phyloP scores from a whole-genome alignment of 2,329 filamentous ascomycete genomes.

The Alternaria gansuensis region DNA sequence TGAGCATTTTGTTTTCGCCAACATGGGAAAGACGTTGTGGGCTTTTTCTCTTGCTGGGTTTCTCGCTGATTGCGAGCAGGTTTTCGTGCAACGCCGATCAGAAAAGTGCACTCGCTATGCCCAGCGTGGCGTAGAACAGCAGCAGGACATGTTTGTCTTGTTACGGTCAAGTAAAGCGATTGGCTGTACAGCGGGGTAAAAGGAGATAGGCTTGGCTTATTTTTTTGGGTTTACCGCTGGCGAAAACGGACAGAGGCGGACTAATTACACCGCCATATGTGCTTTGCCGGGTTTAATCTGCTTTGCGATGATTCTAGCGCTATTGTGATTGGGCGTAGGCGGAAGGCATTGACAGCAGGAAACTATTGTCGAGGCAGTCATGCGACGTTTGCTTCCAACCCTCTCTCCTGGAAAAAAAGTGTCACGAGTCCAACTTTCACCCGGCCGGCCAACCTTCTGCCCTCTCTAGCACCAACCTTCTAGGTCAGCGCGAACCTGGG shows the following conservation, averaged over 20 bases:
- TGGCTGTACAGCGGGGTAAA: conserved; percentile 9
- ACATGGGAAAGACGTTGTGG: conserved; percentile 3
- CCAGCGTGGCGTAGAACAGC: conserved; percentile 6
- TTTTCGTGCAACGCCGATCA: conserved; percentile 5
- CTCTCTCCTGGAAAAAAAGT: background rate
- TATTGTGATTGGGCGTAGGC: conserved; percentile 9
- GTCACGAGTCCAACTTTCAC: conserved; percentile 11
- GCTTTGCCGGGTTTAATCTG: conserved; percentile 14
- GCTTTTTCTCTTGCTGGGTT: background rate
- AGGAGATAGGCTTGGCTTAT: conserved; percentile 7
- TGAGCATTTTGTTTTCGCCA: background rate
- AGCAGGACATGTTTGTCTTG: conserved; percentile 7
- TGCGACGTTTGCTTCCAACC: conserved; percentile 10
- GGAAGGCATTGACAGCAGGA: conserved; percentile 6
- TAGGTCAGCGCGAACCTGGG: background rate
- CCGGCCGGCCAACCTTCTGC: background rate
- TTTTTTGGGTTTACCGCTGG: background rate
- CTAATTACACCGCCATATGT: conserved; percentile 19
- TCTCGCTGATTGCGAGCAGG: background rate
- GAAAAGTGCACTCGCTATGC: background rate
- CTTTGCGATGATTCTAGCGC: background rate
- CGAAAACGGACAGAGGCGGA: conserved; percentile 1
- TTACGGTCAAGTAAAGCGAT: conserved; percentile 14
- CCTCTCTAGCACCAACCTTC: conserved; percentile 3
- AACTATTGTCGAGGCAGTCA: conserved; percentile 18